phyloP scores from a whole-genome alignment of 2,329 filamentous ascomycete genomes.

The Pseudovirgaria hyperparasitica region DNA sequence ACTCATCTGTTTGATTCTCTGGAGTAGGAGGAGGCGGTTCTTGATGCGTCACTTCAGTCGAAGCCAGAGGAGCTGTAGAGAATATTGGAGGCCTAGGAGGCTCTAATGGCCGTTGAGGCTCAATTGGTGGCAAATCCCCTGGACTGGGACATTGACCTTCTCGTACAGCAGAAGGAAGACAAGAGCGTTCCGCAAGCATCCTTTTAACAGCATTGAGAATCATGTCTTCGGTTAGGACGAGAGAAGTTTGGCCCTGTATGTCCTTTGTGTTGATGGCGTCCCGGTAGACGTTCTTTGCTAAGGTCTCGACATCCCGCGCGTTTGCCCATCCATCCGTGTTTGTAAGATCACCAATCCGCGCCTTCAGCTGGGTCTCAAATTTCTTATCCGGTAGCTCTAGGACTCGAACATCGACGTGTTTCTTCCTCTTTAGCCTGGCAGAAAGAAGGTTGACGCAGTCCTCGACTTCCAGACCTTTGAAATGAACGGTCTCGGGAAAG shows the following conservation, averaged over 20 bases:
- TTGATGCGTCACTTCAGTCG: no score
- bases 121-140: conserved; percentile 1
- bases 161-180: no score
- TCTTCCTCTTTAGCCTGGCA: conserved; percentile 18
- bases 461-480: conserved; percentile 27
- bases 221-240: conserved; percentile 12
- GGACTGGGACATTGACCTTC: no score
- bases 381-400: conserved; percentile 11
- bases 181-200: conserved; percentile 21
- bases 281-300: conserved; percentile 40
- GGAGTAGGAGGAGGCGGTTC: no score
- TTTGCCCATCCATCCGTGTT: conserved; percentile 45
- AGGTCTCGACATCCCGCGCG: conserved; percentile 46
- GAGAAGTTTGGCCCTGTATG: conserved; percentile 7
- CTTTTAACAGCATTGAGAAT: conserved; percentile 15
- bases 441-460: conserved; percentile 27
- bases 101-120: no score
- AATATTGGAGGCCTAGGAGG: no score
- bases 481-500: conserved; percentile 50
- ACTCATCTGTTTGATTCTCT: no score
- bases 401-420: conserved; percentile 16
- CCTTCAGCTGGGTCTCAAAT: conserved; percentile 9
- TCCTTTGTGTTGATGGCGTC: conserved; percentile 13
- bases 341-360: conserved; percentile 29
- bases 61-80: no score